Base-by-base conservation (phyloP, 2,329 filamentous ascomycete species). In the Shiraia bambusicola region DNA sequence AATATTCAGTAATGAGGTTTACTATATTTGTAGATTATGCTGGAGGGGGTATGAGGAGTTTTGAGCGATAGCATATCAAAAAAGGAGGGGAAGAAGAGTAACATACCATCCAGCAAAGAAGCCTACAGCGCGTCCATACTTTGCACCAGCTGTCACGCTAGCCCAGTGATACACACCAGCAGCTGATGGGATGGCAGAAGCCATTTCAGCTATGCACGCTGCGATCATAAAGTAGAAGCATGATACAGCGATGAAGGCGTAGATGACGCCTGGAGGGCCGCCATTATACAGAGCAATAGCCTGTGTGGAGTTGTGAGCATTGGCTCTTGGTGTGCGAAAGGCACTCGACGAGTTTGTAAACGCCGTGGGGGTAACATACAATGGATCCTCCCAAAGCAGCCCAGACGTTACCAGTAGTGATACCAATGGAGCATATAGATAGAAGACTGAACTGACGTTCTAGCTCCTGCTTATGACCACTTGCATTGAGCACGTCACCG, bases 141-240 rank as follows among this genome's bases (percentile, higher is more conserved):
- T 69, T 22, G 47, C 47, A 6, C 75, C 76, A 9, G 71, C 69
- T 1, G 76, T 77, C 14, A 78, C 66, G 3, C 70, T 71, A 3
- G 76, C 75, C 76, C 75, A 79, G 45, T 79, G 76, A 52, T 79
- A 79, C 8, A 79, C 75, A 41, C 70, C 69, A 24, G 65, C 63
- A 29, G 65, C 60, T 2, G 69, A 70, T 8, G 71, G 71, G 27
- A 74, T 71, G 4, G 70, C 65, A 17, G 69, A 73, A 3, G 74
- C 72, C 29, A 78, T 66, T 49, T 78, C 76, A 13, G 76, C 76
- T 31, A 80, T 70, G 24, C 71, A 76, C 6, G 73, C 70, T 26
- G 71, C 72, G 41, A 79, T 70, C 54, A 76, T 67, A 57, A 71
- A 73, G 56, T 79, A 79, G 59, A 76, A 77, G 28, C 76, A 54